phyloP scores from a whole-genome alignment of 805 yeast species.

The Saturnispora zaruensis region DNA sequence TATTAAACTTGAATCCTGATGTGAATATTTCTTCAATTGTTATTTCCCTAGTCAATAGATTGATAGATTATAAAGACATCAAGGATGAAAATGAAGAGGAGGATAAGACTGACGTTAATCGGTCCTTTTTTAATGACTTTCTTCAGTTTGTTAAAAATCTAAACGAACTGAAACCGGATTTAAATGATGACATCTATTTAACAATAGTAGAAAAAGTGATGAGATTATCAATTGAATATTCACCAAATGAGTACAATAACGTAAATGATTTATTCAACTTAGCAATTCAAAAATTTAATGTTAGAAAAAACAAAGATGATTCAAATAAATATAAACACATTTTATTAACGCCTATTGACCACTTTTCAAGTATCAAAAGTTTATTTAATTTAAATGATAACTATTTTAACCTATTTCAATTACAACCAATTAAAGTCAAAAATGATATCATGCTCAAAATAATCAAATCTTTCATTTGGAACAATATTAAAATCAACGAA shows the following conservation, averaged over 20 bases:
- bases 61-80: constrained; percentile 44
- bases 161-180: constrained; percentile 48
- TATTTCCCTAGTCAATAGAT: constrained; percentile 62
- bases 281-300: constrained; percentile 32
- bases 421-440: constrained; percentile 45
- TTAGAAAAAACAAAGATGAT: constrained; percentile 23
- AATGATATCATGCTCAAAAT: constrained; percentile 53
- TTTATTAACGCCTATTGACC: constrained; percentile 40
- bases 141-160: constrained; percentile 56
- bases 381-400: constrained; percentile 32
- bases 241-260: constrained; percentile 51
- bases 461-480: constrained; percentile 43
- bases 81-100: constrained; percentile 19
- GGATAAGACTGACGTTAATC: not conserved
- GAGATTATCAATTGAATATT: constrained; percentile 51
- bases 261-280: constrained; percentile 54
- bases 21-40: constrained; percentile 63
- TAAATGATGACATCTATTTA: constrained; percentile 60
- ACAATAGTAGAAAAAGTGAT: constrained; percentile 58
- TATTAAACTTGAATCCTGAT: constrained; percentile 58
- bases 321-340: constrained; percentile 28
- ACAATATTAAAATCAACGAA: constrained; percentile 31
- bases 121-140: constrained; percentile 47
- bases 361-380: constrained; percentile 30
- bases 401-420: constrained; percentile 45